Conservation (phyloP, 306 rosid species). For the Mimosa pudica region DNA sequence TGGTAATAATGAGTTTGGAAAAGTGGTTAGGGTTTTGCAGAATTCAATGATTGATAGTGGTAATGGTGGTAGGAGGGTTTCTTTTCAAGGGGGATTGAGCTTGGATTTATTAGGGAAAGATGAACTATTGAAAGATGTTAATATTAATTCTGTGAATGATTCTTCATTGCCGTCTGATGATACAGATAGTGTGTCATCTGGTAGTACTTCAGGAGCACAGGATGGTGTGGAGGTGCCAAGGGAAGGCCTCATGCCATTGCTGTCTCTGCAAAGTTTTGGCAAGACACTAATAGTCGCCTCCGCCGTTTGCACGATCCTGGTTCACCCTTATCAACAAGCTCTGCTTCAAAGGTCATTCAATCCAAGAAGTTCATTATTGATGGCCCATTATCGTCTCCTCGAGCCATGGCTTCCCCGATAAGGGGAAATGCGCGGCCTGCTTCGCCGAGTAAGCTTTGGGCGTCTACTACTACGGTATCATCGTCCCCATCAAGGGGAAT, state of each 20-base stretch:
- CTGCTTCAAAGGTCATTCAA: conserved; percentile 59
- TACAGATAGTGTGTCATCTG: conserved; percentile 95
- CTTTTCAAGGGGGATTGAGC: conserved; percentile 85
- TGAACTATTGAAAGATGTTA: conserved; percentile 50
- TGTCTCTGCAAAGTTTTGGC: conserved; percentile 95
- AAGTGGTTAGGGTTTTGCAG: conserved; percentile 69
- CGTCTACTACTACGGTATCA: conserved; percentile 45
- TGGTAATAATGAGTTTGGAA: conserved; percentile 75
- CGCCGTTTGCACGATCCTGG: conserved; percentile 95
- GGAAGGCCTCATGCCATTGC: conserved; percentile 67
- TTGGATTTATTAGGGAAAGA: conserved; percentile 85
- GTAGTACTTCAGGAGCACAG: conserved; percentile 88
- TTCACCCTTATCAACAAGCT: conserved; percentile 74
- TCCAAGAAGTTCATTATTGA: conserved; percentile 66
- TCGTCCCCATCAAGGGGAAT: conserved; percentile 83
- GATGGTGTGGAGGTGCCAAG: conserved; percentile 51
- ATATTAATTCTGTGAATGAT: conserved; percentile 46
- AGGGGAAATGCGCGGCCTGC: conserved; percentile 78
- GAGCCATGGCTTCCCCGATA: conserved; percentile 76
- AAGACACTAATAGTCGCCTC: conserved; percentile 88
- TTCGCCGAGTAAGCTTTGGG: conserved; percentile 86
- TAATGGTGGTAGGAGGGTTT: conserved; percentile 62
- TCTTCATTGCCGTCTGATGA: conserved; percentile 82
- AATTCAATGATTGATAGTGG: conserved; percentile 48
- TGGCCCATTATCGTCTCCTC: conserved; percentile 66